phyloP scores from a whole-genome alignment of 495 filamentous ascomycete species.

The Lophiotrema nucula region DNA sequence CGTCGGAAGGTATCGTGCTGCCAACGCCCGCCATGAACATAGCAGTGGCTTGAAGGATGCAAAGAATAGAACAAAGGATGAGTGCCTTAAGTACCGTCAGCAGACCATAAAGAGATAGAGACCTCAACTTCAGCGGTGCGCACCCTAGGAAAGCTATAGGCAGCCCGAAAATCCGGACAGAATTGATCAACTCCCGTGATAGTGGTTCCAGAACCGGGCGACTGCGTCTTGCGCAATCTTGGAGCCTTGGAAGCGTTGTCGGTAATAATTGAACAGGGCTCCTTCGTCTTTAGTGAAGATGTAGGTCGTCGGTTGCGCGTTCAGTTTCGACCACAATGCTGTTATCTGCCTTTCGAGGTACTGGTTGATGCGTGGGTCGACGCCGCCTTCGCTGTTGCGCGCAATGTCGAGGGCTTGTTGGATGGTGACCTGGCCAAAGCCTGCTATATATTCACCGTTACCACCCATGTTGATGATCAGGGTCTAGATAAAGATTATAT shows the following conservation, averaged over 20 bases:
- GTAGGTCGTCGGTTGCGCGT: slow-evolving; percentile 59
- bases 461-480: slow-evolving; percentile 34
- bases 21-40: neutral
- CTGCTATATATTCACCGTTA: slow-evolving; percentile 37
- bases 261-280: slow-evolving; percentile 75
- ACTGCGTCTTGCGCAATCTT: slow-evolving; percentile 46
- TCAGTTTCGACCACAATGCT: slow-evolving; percentile 62
- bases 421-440: slow-evolving; percentile 43
- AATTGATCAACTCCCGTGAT: slow-evolving; percentile 30
- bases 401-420: slow-evolving; percentile 64
- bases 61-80: too few species aligned
- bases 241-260: slow-evolving; percentile 53
- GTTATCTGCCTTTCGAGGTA: slow-evolving; percentile 58
- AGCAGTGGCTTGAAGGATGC: too few species aligned
- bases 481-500: slow-evolving; percentile 20
- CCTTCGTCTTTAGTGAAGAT: slow-evolving; percentile 70
- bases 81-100: too few species aligned
- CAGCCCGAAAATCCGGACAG: too few species aligned
- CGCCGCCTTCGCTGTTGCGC: slow-evolving; percentile 57
- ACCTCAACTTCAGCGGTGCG: too few species aligned
- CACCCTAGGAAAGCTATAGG: too few species aligned
- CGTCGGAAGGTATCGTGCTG: slow-evolving; percentile 8
- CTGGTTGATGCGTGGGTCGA: slow-evolving; percentile 51
- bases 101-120: too few species aligned
- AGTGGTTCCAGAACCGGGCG: slow-evolving; percentile 53